Percentiles rank a stretch among this genome's conserved stretches.
Conservation (phyloP, 1,139 yeast species). For the Candida anutae region DNA sequence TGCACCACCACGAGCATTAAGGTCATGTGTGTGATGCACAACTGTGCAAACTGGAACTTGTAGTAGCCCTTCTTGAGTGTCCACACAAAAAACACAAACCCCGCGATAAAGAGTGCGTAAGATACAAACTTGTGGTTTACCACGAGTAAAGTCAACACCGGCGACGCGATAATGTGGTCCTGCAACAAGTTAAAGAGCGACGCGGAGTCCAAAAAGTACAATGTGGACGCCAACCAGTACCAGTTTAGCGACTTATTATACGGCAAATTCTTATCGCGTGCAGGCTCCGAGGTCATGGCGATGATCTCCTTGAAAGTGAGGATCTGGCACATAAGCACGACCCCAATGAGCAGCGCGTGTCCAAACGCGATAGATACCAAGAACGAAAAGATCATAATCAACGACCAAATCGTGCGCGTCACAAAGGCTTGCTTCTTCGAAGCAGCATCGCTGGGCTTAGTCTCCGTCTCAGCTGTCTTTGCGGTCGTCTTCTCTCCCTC, state of each 20-base stretch:
- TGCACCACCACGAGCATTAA: slow-evolving; percentile 85
- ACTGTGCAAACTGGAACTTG: slow-evolving; percentile 88
- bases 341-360: slow-evolving; percentile 67
- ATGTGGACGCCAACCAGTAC: slow-evolving; percentile 76
- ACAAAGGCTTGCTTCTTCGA: slow-evolving; percentile 77
- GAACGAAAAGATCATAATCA: slow-evolving; percentile 80
- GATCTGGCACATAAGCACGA: slow-evolving; percentile 68
- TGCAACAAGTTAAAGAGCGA: slow-evolving; percentile 59
- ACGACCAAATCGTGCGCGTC: slow-evolving; percentile 90
- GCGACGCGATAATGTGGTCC: slow-evolving; percentile 35
- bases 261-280: slow-evolving; percentile 76
- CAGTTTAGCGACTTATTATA: slow-evolving; percentile 82
- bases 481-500: too few relatives aligned
- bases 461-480: too few relatives aligned
- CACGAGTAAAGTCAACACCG: slow-evolving; percentile 34
- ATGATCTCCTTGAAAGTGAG: slow-evolving; percentile 89
- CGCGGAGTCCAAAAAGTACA: slow-evolving; percentile 86
- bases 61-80: slow-evolving; percentile 85
- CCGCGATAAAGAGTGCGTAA: slow-evolving; percentile 77
- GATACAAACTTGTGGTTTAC: slow-evolving; percentile 77
- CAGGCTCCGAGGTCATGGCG: slow-evolving; percentile 75
- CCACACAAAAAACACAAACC: slow-evolving; percentile 84
- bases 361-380: slow-evolving; percentile 75
- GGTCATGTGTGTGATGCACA: slow-evolving; percentile 93
- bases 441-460: too few relatives aligned